Percentiles rank a stretch among this genome's conserved stretches.
Conservation (phyloP, 2,329 filamentous ascomycete species). For the Ceratocystis lukuohia region DNA sequence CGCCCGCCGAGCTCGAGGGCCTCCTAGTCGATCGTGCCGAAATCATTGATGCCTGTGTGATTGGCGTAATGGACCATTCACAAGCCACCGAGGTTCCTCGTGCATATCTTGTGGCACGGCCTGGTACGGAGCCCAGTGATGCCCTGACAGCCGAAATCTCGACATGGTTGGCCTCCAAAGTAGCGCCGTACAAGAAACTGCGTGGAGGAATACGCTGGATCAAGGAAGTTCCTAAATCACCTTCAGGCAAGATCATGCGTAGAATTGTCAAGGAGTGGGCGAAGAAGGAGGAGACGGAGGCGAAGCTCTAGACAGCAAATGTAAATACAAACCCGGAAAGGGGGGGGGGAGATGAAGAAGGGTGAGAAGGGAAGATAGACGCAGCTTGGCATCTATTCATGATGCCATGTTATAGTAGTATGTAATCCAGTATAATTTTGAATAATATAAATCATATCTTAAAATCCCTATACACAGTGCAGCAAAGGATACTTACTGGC, state of each 20-base stretch:
- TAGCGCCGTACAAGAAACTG: slow-evolving; percentile 53
- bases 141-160: slow-evolving; percentile 27
- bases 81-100: slow-evolving; percentile 56
- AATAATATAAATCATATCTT: no score
- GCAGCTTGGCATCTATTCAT: background rate
- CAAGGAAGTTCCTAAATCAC: slow-evolving; percentile 57
- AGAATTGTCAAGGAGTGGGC: slow-evolving; percentile 37
- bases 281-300: slow-evolving; percentile 21
- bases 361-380: background rate
- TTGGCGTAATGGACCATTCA: slow-evolving; percentile 44
- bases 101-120: slow-evolving; percentile 29
- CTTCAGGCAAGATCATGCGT: slow-evolving; percentile 38
- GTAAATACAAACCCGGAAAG: background rate
- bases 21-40: slow-evolving; percentile 33
- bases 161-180: slow-evolving; percentile 38
- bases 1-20: slow-evolving; percentile 52
- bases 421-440: no score
- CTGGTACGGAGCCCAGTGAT: slow-evolving; percentile 28
- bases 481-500: background rate
- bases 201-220: slow-evolving; percentile 58
- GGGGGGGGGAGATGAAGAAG: background rate
- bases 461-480: no score
- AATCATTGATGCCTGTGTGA: slow-evolving; percentile 48
- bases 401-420: background rate
- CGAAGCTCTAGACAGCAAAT: slow-evolving; percentile 28